A percentile compares a stretch with the other conserved stretches of the same genome.
phyloP scores from a whole-genome alignment of 805 yeast genomes.

The Saccharomyces eubayanus region DNA sequence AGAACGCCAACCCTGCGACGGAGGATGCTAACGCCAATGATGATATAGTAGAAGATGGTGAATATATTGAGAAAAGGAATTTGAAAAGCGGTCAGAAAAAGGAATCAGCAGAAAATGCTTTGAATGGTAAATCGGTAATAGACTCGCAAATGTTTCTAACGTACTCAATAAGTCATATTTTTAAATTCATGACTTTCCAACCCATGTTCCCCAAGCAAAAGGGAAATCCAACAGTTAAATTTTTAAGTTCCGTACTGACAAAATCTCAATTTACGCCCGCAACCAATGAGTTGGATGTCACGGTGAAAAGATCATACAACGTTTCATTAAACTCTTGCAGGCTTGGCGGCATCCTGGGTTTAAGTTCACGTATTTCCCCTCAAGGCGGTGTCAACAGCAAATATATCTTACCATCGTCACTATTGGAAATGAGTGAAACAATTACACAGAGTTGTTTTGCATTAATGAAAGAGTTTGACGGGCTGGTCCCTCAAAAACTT shows the following conservation, averaged over 20 bases:
- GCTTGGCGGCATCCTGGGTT: slow-evolving; percentile 45
- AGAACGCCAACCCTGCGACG: background rate
- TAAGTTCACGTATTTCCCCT: slow-evolving; percentile 37
- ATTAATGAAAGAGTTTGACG: slow-evolving; percentile 34
- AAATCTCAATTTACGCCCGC: slow-evolving; percentile 15
- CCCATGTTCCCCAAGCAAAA: slow-evolving; percentile 37
- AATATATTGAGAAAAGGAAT: background rate
- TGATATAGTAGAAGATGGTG: background rate
- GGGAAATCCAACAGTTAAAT: slow-evolving; percentile 14
- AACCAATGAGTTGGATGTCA: slow-evolving; percentile 18
- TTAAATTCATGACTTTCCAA: slow-evolving; percentile 35
- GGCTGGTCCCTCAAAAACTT: slow-evolving; percentile 29
- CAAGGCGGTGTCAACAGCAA: slow-evolving; percentile 18
- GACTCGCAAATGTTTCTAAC: slow-evolving; percentile 30
- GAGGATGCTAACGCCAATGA: background rate
- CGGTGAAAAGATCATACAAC: slow-evolving; percentile 29
- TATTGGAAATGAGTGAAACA: slow-evolving; percentile 32
- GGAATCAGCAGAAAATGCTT: background rate
- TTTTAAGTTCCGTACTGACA: slow-evolving; percentile 16
- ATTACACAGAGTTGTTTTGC: slow-evolving; percentile 44
- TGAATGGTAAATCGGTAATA: background rate
- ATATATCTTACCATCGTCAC: slow-evolving; percentile 20
- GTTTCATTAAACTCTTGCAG: slow-evolving; percentile 45
- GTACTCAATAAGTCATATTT: slow-evolving; percentile 33
- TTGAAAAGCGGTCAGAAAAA: background rate